These are phyloP conservation scores for Dioscorea dumetorum DNA, from an alignment of 106 monocot genomes.

Conservation along the genomic window DNA sequence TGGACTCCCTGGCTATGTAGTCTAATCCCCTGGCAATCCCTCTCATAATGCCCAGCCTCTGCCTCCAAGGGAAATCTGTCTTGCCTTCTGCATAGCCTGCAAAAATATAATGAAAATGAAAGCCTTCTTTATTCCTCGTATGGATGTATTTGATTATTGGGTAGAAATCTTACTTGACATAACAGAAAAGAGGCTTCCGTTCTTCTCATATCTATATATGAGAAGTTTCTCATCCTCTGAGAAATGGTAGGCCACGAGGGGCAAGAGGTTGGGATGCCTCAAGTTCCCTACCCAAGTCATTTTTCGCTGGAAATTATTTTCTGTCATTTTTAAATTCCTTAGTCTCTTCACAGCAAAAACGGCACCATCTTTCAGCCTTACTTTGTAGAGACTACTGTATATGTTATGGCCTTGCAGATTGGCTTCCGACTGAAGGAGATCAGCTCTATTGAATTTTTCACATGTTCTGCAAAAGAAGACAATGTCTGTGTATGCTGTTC, in stretches of 20 bases:
- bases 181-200: conserved; percentile 11
- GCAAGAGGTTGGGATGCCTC: conserved; percentile 19
- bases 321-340: conserved; percentile 6
- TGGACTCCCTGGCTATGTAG: conserved; percentile 3
- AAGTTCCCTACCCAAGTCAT: conserved; percentile 12
- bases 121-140: background rate
- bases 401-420: conserved; percentile 12
- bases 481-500: background rate
- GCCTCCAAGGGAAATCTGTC: conserved; percentile 14
- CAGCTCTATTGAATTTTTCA: conserved; percentile 4
- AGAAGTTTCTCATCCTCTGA: conserved; percentile 14
- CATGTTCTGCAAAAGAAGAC: conserved; percentile 5
- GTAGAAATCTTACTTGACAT: conserved; percentile 9
- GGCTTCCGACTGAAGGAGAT: conserved; percentile 14
- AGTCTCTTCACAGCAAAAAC: conserved; percentile 20
- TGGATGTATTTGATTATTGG: background rate
- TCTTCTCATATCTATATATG: conserved; percentile 12
- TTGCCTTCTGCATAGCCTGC: conserved; percentile 13
- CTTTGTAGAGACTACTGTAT: conserved; percentile 14
- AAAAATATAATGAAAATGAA: background rate
- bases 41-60: conserved; percentile 12
- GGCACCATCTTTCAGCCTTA: conserved; percentile 1
- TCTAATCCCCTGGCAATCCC: conserved; percentile 14
- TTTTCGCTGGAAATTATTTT: conserved; percentile 8
- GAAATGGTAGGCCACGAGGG: conserved; percentile 9